These are phyloP conservation scores for Salvia miltiorrhiza DNA, from an alignment of 257 asterid species.

Conservation along the genomic window DNA sequence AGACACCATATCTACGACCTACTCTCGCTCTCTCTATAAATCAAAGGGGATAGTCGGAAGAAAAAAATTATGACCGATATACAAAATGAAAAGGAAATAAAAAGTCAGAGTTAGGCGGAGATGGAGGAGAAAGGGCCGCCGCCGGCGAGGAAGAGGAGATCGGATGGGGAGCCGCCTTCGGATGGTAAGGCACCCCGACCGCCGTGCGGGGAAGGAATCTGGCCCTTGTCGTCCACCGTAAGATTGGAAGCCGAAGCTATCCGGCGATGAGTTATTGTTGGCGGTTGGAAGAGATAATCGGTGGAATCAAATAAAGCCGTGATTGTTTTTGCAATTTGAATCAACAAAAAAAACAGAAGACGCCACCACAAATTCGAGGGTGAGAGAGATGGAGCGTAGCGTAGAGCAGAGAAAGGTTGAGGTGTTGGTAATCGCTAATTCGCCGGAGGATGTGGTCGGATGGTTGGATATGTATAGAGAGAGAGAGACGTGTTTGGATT, in stretches of 20 bases:
- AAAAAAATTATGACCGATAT: background rate
- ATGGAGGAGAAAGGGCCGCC: constrained; percentile 33
- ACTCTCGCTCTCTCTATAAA: background rate
- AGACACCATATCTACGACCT: background rate
- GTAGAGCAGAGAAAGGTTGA: constrained; percentile 1
- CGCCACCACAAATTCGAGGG: background rate
- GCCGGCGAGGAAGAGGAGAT: constrained; percentile 69
- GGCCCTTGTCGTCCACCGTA: constrained; percentile 48
- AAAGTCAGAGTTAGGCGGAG: constrained; percentile 6
- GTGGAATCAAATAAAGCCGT: constrained; percentile 45
- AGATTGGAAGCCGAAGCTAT: constrained; percentile 12
- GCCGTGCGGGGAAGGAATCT: constrained; percentile 73
- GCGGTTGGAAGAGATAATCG: constrained; percentile 13
- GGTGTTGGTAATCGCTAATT: constrained; percentile 12
- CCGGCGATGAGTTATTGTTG: constrained; percentile 26
- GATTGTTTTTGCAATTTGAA: constrained; percentile 8
- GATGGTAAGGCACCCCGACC: constrained; percentile 81
- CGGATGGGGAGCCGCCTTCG: constrained; percentile 82
- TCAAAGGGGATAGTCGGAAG: background rate
- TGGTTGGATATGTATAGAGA: background rate
- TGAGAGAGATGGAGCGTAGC: background rate
- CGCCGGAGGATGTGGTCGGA: constrained; percentile 32
- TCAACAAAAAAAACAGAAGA: background rate
- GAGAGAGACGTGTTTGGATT: background rate
- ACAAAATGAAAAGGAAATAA: background rate